phyloP scores from a whole-genome alignment of 2,329 filamentous ascomycete species.

The Drechslerella coelobrocha region DNA sequence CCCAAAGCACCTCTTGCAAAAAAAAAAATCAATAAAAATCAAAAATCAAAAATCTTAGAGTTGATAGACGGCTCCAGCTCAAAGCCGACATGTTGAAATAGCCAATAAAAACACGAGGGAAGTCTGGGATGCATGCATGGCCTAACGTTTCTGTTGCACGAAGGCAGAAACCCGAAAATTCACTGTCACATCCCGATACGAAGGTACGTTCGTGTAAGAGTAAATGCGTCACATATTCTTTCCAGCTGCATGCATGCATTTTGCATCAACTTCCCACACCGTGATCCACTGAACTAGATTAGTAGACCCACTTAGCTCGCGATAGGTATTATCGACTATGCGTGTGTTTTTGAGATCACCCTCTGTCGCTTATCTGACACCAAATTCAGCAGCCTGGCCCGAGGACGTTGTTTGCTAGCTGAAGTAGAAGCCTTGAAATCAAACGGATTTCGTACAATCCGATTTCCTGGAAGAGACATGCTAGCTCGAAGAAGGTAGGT shows the following conservation, averaged over 20 bases:
- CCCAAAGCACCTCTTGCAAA: too few species aligned
- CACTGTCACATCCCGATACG: background rate
- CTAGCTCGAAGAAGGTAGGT: background rate
- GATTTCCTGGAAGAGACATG: background rate
- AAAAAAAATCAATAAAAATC: background rate
- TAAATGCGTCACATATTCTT: background rate
- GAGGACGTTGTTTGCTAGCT: background rate
- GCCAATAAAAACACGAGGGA: background rate
- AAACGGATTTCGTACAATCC: background rate
- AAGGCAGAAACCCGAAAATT: background rate
- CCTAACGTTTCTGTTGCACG: background rate
- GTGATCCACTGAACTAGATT: too few species aligned
- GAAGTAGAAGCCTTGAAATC: background rate
- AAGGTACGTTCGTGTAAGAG: background rate
- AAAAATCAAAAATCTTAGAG: background rate
- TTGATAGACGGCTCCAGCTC: background rate
- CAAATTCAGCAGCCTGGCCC: constrained; percentile 1
- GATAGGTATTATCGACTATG: background rate
- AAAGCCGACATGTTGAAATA: background rate
- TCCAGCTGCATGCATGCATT: background rate
- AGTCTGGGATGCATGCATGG: background rate
- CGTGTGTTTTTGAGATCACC: background rate
- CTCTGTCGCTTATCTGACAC: background rate
- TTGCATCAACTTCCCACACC: background rate
- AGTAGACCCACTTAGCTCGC: background rate